Percentiles rank a stretch among this genome's conserved stretches.
Evolutionary conservation across 345 rosid genomes (phyloP).

Genomic region (Salix arbutifolia): DNA sequence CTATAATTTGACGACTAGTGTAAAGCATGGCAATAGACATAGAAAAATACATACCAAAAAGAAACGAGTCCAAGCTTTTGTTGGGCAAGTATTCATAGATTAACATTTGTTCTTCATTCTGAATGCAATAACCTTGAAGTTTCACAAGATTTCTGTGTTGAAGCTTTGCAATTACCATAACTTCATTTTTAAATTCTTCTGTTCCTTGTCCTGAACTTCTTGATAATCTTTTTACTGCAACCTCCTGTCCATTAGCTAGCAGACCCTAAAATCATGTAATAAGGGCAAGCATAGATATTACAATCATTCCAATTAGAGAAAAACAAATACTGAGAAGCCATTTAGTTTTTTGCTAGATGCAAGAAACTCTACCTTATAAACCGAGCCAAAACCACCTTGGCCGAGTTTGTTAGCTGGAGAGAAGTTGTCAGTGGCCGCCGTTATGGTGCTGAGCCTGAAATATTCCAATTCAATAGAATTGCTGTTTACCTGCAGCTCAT

Average conservation of each 20-base stretch:
- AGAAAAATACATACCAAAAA: conserved; percentile 43
- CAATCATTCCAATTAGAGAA: too few species aligned
- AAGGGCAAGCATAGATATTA: too few species aligned
- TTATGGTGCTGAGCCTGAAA: too few species aligned
- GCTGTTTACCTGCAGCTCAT: too few species aligned
- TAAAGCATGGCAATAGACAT: neutral
- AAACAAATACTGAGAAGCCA: too few species aligned
- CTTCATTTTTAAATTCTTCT: conserved; percentile 6
- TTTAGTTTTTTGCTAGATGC: too few species aligned
- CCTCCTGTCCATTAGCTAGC: neutral
- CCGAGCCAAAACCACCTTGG: too few species aligned
- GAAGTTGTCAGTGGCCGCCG: too few species aligned
- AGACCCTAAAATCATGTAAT: neutral
- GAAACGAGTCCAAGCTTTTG: conserved; percentile 42
- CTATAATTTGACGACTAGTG: neutral
- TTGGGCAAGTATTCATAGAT: conserved; percentile 62
- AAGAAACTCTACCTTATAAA: too few species aligned
- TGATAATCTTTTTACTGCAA: conserved; percentile 13
- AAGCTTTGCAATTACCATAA: too few species aligned
- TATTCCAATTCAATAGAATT: neutral
- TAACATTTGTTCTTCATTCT: conserved; percentile 56
- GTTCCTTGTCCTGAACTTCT: conserved; percentile 5
- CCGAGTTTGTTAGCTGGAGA: too few species aligned
- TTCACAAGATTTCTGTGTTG: conserved; percentile 12
- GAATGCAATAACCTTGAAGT: conserved; percentile 23